A percentile compares a stretch with the other conserved stretches of the same genome.
Evolutionary conservation across 2,329 filamentous ascomycete genomes (phyloP).

Genomic region (Fusarium luffae): DNA sequence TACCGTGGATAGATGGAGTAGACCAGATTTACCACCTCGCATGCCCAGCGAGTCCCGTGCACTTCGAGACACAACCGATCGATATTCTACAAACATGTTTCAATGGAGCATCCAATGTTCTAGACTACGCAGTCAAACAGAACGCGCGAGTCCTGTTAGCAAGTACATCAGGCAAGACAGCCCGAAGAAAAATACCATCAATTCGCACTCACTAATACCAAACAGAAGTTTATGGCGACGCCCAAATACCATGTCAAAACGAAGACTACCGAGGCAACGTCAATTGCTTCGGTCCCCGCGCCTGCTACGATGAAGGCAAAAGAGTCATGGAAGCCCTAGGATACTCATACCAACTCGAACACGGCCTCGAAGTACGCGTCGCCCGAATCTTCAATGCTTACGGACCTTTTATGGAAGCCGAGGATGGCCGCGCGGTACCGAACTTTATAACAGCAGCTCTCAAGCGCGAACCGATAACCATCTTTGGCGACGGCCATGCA

Average conservation of each 20-base stretch:
- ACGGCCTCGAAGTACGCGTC: conserved; percentile 39
- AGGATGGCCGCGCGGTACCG: conserved; percentile 31
- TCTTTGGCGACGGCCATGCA: conserved; percentile 34
- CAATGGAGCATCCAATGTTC: conserved; percentile 24
- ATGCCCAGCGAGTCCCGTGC: conserved; percentile 30
- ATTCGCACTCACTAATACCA: neutral
- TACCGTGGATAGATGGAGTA: conserved; percentile 25
- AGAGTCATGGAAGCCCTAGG: conserved; percentile 52
- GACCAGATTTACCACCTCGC: conserved; percentile 40
- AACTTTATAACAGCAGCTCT: conserved; percentile 38
- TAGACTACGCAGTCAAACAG: conserved; percentile 32
- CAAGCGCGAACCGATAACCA: conserved; percentile 26
- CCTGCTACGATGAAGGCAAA: conserved; percentile 58
- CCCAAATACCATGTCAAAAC: conserved; percentile 10
- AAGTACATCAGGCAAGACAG: conserved; percentile 28
- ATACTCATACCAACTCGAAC: conserved; percentile 43
- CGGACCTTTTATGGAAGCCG: conserved; percentile 23
- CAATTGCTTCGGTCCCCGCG: conserved; percentile 54
- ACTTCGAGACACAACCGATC: conserved; percentile 34
- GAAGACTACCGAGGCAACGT: conserved; percentile 55
- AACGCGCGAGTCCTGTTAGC: conserved; percentile 32
- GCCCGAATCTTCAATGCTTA: conserved; percentile 40
- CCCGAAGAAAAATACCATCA: accelerated
- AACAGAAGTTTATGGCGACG: conserved; percentile 35
- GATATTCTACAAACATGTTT: conserved; percentile 40